phyloP scores from a whole-genome alignment of 345 rosid species.

The Brassica incana region DNA sequence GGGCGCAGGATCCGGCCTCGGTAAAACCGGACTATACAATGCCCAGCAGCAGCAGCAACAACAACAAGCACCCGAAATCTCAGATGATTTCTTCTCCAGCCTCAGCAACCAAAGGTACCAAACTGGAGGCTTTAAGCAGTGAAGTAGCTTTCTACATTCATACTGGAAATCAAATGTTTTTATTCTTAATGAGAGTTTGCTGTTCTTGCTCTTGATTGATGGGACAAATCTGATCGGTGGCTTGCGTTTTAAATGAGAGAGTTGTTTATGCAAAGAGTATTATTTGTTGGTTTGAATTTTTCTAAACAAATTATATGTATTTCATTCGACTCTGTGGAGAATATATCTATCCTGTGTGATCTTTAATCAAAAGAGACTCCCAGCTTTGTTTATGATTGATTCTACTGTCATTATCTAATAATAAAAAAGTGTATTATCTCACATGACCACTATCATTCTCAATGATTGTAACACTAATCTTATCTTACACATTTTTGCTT shows the following conservation, averaged over 20 bases:
- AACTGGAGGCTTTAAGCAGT: constrained; percentile 61
- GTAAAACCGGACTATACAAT: constrained; percentile 56
- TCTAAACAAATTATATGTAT: constrained; percentile 21
- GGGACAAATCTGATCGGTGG: constrained; percentile 29
- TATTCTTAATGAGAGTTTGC: background rate
- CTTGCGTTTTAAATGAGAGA: constrained; percentile 27
- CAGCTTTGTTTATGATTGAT: background rate
- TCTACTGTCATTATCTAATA: background rate
- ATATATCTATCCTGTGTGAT: constrained; percentile 17
- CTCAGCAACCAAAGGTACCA: constrained; percentile 65
- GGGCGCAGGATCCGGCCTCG: constrained; percentile 80
- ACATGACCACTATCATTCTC: background rate
- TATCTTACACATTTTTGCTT: background rate
- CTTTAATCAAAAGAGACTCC: constrained; percentile 12
- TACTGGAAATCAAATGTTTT: constrained; percentile 1
- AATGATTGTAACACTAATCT: background rate
- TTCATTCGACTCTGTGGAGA: background rate
- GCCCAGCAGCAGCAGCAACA: constrained; percentile 38
- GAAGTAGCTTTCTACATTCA: constrained; percentile 31
- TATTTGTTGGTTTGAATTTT: constrained; percentile 16
- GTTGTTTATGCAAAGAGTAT: constrained; percentile 14
- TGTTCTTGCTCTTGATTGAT: constrained; percentile 28
- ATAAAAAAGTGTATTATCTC: background rate
- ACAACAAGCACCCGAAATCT: constrained; percentile 34
- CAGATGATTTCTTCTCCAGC: constrained; percentile 72